These are phyloP conservation scores for Sclerotinia glacialis DNA, from an alignment of 2,329 filamentous ascomycete genomes.

Conservation along the genomic window DNA sequence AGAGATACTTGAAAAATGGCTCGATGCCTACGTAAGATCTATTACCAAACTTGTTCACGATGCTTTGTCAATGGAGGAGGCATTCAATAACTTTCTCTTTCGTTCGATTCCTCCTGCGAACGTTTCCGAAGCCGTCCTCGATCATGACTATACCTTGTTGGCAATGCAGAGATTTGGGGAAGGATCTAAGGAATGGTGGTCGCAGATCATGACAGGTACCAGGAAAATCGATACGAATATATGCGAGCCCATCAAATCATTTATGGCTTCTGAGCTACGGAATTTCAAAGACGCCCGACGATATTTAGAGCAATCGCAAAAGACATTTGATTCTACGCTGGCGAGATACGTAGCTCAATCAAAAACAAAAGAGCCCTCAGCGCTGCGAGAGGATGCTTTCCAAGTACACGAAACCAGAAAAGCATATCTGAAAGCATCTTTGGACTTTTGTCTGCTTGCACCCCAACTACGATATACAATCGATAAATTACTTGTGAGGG, in stretches of 20 bases:
- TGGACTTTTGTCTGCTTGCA: conserved; percentile 88
- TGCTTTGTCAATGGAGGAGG: conserved; percentile 72
- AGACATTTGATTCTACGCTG: conserved; percentile 77
- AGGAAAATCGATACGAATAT: conserved; percentile 75
- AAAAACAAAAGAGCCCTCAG: conserved; percentile 90
- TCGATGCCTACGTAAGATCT: conserved; percentile 67
- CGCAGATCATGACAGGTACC: conserved; percentile 66
- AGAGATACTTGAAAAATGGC: conserved; percentile 88
- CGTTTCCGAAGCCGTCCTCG: conserved; percentile 79
- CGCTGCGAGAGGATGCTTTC: conserved; percentile 91
- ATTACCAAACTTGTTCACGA: conserved; percentile 61
- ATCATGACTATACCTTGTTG: conserved; percentile 91
- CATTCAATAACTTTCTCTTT: conserved; percentile 72
- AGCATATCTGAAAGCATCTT: conserved; percentile 82
- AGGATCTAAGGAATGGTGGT: conserved; percentile 84
- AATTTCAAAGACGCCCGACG: conserved; percentile 82
- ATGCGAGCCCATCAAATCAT: conserved; percentile 76
- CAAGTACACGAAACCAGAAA: conserved; percentile 90
- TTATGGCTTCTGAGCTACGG: conserved; percentile 75
- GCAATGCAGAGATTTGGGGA: conserved; percentile 84
- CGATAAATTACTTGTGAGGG: conserved; percentile 79
- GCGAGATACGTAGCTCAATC: conserved; percentile 79
- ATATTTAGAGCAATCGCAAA: conserved; percentile 74
- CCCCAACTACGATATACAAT: conserved; percentile 81
- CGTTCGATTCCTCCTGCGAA: conserved; percentile 71